These are phyloP conservation scores for Eucalyptus virginea DNA, from an alignment of 345 rosid genomes.

Conservation along the genomic window DNA sequence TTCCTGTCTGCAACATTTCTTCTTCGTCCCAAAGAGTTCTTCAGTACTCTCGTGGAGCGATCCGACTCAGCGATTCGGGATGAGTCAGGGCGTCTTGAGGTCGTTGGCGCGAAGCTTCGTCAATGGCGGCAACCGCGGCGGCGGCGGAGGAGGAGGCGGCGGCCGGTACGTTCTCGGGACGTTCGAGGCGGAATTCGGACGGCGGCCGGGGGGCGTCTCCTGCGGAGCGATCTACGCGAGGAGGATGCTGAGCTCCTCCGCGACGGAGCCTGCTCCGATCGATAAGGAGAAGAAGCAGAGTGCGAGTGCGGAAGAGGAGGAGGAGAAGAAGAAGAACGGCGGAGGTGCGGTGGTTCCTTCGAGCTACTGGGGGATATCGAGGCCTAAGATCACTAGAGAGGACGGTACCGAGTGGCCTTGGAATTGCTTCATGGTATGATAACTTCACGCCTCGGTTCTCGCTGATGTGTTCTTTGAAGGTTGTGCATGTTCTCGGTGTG, in stretches of 20 bases:
- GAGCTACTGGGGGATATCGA: conserved; percentile 73
- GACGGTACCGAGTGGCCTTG: conserved; percentile 80
- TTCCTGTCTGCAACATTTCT: not conserved
- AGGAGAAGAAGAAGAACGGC: conserved; percentile 4
- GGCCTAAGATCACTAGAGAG: conserved; percentile 34
- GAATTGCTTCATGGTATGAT: conserved; percentile 62
- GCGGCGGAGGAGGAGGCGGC: not conserved
- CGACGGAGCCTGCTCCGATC: not conserved
- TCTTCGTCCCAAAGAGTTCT: not conserved
- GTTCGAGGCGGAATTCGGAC: not conserved
- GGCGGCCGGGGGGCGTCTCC: not conserved
- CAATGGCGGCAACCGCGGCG: not conserved
- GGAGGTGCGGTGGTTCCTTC: conserved; percentile 10
- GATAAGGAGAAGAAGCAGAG: not conserved
- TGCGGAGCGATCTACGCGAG: not conserved
- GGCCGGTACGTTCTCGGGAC: not conserved
- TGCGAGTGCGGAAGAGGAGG: conserved; percentile 1
- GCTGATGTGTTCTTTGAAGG: not conserved
- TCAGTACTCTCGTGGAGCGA: not conserved
- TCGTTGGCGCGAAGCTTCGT: not conserved
- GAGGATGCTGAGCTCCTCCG: not conserved
- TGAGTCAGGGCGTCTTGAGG: not conserved
- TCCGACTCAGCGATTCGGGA: not conserved
- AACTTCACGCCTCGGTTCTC: not conserved
- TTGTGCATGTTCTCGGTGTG: not conserved